Percentiles rank a stretch among this genome's conserved stretches.
Evolutionary conservation across 148 eudicot genomes (phyloP).

Genomic region (Vaccinium darrowii): DNA sequence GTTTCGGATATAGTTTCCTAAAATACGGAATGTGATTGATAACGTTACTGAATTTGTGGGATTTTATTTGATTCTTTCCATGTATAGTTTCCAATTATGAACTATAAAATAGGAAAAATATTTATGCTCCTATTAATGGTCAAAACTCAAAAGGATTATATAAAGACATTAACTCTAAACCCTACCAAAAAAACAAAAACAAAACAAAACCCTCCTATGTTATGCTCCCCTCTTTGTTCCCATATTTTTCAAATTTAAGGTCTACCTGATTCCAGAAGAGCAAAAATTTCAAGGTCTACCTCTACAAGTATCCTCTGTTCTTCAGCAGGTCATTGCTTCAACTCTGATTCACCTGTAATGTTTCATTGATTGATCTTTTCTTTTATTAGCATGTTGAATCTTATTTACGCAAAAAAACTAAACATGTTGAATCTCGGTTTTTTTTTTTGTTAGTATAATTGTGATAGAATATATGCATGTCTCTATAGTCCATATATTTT

Average conservation of each 20-base stretch:
- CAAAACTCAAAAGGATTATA: background rate
- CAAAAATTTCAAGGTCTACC: background rate
- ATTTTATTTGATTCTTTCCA: slow-evolving; percentile 3
- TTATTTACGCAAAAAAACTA: too few species aligned
- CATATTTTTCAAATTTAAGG: background rate
- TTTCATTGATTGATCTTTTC: background rate
- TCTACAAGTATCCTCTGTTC: background rate
- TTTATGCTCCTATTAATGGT: background rate
- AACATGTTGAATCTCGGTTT: background rate
- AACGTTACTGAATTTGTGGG: background rate
- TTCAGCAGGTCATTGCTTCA: background rate
- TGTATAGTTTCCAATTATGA: background rate
- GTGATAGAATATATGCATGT: too few species aligned
- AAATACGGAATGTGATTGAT: background rate
- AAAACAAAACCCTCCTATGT: too few species aligned
- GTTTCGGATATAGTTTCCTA: background rate
- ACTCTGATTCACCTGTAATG: background rate
- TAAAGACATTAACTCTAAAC: too few species aligned
- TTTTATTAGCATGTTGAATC: background rate
- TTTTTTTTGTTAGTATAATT: background rate
- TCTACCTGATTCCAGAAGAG: background rate
- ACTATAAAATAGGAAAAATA: background rate
- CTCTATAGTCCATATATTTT: too few species aligned
- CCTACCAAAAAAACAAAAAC: too few species aligned
- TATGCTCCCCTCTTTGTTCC: too few species aligned